Evolutionary conservation across 306 rosid species (phyloP).

Genomic region (Prunus armeniaca): DNA sequence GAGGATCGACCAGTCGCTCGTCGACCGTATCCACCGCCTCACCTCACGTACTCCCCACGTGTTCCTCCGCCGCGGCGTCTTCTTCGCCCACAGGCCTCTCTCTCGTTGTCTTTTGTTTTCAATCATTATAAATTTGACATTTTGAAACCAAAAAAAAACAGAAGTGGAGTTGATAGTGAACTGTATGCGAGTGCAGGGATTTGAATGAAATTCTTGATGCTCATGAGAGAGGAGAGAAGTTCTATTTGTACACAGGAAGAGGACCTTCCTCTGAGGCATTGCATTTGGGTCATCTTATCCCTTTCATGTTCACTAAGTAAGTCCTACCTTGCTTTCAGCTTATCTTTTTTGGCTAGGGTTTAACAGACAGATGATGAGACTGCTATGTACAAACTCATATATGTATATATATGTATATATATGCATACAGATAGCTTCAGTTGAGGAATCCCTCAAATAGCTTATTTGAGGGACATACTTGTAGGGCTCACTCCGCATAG

Average conservation of each 20-base stretch:
- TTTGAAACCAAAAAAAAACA: too few relatives aligned
- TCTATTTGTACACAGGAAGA: constrained; percentile 86
- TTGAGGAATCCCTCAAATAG: too few relatives aligned
- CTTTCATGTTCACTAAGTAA: constrained; percentile 92
- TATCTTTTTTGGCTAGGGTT: background rate
- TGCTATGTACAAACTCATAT: too few relatives aligned
- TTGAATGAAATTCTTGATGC: constrained; percentile 69
- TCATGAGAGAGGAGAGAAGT: constrained; percentile 75
- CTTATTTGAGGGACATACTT: too few relatives aligned
- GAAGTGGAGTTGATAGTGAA: background rate
- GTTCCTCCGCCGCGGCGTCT: constrained; percentile 93
- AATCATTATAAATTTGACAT: background rate
- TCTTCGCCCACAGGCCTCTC: constrained; percentile 81
- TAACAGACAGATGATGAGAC: too few relatives aligned
- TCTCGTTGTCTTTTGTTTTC: background rate
- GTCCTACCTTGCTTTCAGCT: constrained; percentile 13
- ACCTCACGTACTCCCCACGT: constrained; percentile 78
- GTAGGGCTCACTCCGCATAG: too few relatives aligned
- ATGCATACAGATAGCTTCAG: too few relatives aligned
- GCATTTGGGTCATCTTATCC: constrained; percentile 91
- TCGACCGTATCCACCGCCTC: constrained; percentile 63
- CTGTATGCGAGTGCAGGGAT: constrained; percentile 42
- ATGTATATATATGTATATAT: too few relatives aligned
- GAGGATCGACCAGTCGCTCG: constrained; percentile 51
- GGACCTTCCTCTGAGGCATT: constrained; percentile 95